These are phyloP conservation scores for Leucaena leucocephala DNA, from an alignment of 306 rosid genomes.

Conservation along the genomic window DNA sequence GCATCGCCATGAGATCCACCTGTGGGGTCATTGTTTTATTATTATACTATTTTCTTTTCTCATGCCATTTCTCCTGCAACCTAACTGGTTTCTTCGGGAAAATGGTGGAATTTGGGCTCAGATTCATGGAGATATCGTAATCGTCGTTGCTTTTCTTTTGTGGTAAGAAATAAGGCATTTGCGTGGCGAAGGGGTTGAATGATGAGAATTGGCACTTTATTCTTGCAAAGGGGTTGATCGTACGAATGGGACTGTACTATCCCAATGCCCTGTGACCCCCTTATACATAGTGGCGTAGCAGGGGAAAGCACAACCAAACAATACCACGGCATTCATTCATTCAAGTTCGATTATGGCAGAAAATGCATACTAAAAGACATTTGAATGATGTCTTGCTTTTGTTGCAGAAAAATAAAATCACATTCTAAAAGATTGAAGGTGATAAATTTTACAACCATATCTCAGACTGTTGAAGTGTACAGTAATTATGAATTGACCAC, in stretches of 20 bases:
- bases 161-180: neutral
- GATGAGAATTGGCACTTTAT: neutral
- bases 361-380: neutral
- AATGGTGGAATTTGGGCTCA: neutral
- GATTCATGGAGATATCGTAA: neutral
- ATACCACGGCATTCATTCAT: neutral
- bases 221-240: neutral
- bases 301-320: neutral
- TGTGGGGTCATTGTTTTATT: neutral
- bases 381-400: neutral
- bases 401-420: neutral
- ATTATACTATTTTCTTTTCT: neutral
- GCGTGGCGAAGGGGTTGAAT: neutral
- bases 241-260: neutral
- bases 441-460: neutral
- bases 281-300: neutral
- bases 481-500: neutral
- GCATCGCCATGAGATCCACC: neutral
- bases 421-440: neutral
- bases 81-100: neutral
- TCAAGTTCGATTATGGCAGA: neutral
- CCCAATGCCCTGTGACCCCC: neutral
- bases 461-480: neutral
- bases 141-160: neutral
- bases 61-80: conserved; percentile 18